Conservation (phyloP, 108 stramenopile species). For the Fistulifera pelliculosa region DNA sequence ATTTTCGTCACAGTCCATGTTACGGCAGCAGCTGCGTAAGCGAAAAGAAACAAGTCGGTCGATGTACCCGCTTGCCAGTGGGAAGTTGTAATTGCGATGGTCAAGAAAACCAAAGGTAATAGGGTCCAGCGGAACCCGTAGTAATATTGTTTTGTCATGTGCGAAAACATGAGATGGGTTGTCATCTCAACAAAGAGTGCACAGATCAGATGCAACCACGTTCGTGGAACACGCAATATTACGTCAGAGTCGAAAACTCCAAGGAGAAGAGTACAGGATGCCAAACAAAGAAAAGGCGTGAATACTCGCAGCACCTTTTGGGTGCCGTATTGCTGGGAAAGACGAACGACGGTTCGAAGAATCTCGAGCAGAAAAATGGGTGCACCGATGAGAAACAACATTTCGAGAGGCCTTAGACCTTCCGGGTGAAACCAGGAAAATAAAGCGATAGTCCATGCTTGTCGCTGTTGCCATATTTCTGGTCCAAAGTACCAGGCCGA, state of each 20-base stretch:
- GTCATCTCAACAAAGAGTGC: slow-evolving; percentile 68
- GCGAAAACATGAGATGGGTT: slow-evolving; percentile 80
- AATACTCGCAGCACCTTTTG: slow-evolving; percentile 13
- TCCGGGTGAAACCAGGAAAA: slow-evolving; percentile 7
- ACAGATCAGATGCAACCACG: slow-evolving; percentile 45
- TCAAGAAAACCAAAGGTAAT: slow-evolving; percentile 43
- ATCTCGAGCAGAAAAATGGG: slow-evolving; percentile 50
- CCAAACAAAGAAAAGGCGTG: slow-evolving; percentile 30
- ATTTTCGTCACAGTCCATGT: slow-evolving; percentile 55
- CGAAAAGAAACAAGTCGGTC: slow-evolving; percentile 23
- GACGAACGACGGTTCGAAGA: slow-evolving; percentile 26
- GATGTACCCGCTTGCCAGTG: slow-evolving; percentile 4
- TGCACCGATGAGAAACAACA: slow-evolving; percentile 30
- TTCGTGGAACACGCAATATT: slow-evolving; percentile 44
- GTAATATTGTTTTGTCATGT: slow-evolving; percentile 53
- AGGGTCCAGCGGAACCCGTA: slow-evolving; percentile 34
- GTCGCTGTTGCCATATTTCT: slow-evolving; percentile 53
- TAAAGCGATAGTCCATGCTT: slow-evolving; percentile 26
- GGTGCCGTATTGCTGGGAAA: slow-evolving; percentile 31
- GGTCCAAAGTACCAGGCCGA: slow-evolving; percentile 37
- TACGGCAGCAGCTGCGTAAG: slow-evolving; percentile 42
- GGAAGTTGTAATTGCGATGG: slow-evolving; percentile 10
- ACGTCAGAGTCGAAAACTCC: slow-evolving; percentile 29
- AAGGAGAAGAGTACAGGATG: slow-evolving; percentile 24
- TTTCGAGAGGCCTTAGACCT: slow-evolving; percentile 44